These are phyloP conservation scores for Paramecium pentaurelia DNA, from an alignment of 73 alveolate genomes.

Conservation along the genomic window DNA sequence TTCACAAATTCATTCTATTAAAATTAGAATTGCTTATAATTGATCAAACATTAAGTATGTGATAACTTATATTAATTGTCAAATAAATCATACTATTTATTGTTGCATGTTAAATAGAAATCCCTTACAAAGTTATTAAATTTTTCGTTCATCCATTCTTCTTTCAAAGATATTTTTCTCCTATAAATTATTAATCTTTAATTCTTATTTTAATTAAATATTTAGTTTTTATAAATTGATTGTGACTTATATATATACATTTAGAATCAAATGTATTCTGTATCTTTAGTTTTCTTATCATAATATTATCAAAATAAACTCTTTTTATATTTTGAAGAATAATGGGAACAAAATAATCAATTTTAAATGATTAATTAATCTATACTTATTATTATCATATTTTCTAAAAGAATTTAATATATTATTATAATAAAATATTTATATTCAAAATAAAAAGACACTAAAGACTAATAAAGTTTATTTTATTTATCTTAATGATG, in stretches of 20 bases:
- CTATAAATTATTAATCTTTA: background rate
- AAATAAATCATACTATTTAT: background rate
- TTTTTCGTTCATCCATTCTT: background rate
- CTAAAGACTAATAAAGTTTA: no score
- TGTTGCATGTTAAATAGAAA: background rate
- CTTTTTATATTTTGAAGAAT: background rate
- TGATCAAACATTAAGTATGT: background rate
- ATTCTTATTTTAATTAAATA: background rate
- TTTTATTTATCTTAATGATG: no score
- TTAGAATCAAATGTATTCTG: background rate
- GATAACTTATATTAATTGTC: background rate
- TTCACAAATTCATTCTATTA: background rate
- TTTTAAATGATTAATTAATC: no score
- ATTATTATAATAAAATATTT: no score
- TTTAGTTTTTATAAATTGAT: background rate
- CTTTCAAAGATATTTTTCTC: background rate
- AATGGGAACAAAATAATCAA: no score
- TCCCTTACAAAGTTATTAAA: background rate
- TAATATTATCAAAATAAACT: background rate
- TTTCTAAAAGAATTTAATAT: background rate
- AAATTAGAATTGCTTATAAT: background rate
- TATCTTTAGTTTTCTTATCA: background rate
- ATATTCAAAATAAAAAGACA: no score
- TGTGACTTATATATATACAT: background rate
- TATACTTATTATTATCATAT: constrained; percentile 1